Percentiles rank a stretch among this genome's conserved stretches.
These are phyloP conservation scores for Fusarium sp. DNA, from an alignment of 2,329 filamentous ascomycete genomes.

Conservation along the genomic window DNA sequence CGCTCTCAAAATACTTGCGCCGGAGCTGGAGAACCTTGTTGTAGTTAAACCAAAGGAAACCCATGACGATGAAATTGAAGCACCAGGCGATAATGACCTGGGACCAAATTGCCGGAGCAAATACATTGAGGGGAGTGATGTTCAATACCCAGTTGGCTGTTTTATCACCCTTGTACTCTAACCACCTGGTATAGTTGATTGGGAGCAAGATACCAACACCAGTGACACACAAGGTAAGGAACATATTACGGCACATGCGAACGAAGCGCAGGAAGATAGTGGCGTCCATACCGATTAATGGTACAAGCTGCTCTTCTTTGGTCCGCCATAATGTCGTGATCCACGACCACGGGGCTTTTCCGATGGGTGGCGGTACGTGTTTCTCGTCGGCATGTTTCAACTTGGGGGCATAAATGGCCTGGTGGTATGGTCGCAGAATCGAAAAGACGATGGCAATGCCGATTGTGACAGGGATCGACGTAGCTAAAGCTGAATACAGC, in stretches of 20 bases:
- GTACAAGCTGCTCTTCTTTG: slow-evolving; percentile 77
- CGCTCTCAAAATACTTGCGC: slow-evolving; percentile 81
- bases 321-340: slow-evolving; percentile 78
- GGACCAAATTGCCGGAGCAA: slow-evolving; percentile 63
- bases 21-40: slow-evolving; percentile 74
- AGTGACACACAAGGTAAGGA: slow-evolving; percentile 74
- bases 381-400: slow-evolving; percentile 90
- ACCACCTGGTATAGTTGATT: slow-evolving; percentile 68
- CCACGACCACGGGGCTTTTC: slow-evolving; percentile 90
- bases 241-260: slow-evolving; percentile 92
- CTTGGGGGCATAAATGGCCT: slow-evolving; percentile 92
- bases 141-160: slow-evolving; percentile 59
- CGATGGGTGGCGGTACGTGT: slow-evolving; percentile 86
- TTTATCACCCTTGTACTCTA: slow-evolving; percentile 29
- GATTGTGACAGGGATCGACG: slow-evolving; percentile 78
- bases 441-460: slow-evolving; percentile 84
- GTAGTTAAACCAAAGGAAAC: slow-evolving; percentile 93
- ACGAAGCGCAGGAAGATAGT: slow-evolving; percentile 88
- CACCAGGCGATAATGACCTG: slow-evolving; percentile 67
- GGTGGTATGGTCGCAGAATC: slow-evolving; percentile 88
- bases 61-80: slow-evolving; percentile 78
- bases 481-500: slow-evolving; percentile 80
- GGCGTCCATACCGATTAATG: slow-evolving; percentile 90
- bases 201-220: slow-evolving; percentile 83
- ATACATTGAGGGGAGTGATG: slow-evolving; percentile 67